Evolutionary conservation across 176 grass and related monocot species (phyloP), one percentile per base, ranked within the genome.

Genomic region (Guadua angustifolia): DNA sequence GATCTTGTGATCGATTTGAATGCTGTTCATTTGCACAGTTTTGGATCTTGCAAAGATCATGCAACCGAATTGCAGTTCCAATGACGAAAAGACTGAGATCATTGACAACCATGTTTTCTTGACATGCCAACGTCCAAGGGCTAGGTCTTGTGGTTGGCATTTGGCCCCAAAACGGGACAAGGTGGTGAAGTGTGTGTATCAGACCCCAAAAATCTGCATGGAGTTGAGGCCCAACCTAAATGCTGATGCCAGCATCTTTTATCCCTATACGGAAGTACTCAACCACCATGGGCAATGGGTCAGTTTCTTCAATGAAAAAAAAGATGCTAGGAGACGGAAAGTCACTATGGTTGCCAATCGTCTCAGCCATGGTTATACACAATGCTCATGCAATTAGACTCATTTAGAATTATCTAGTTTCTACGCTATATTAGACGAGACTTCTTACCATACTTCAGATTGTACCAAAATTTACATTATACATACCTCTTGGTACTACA

Each of bases 161-260:
- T 25, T 60, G n/a, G n/a, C 57, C 50, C 10, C 24, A 70, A 11
- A 75, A 42, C 22, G 36, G 62, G 73, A 58, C 3, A 7, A n/a
- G 19, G 18, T 16, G 36, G 18, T 35, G 51, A 82, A 11, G 26
- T 32, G 46, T 44, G 40, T 75, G 44, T 39, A 64, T 60, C 6
- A 60, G 53, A 38, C 3, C 22, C 83, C 53, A 2, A 26, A 52
- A 79, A 66, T 17, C 46, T 43, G 84, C 59, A 57, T 19, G 84
- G 58, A 56, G 57, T 35, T 45, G 84, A 81, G 70, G 6, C 25
- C 70, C 60, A 47, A 19, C 61, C 50, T 16, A 56, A 75, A 10
- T 40, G 85, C 85, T 81, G 85, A 87, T 76, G 78, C 14, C 78
- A 82, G 59, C 70, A 1, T 60, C 19, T 49, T 22, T 33, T 16